Evolutionary conservation across 1,284 basidiomycete species (phyloP), one percentile per base, ranked within the genome.

Genomic region (Austropuccinia psidii): DNA sequence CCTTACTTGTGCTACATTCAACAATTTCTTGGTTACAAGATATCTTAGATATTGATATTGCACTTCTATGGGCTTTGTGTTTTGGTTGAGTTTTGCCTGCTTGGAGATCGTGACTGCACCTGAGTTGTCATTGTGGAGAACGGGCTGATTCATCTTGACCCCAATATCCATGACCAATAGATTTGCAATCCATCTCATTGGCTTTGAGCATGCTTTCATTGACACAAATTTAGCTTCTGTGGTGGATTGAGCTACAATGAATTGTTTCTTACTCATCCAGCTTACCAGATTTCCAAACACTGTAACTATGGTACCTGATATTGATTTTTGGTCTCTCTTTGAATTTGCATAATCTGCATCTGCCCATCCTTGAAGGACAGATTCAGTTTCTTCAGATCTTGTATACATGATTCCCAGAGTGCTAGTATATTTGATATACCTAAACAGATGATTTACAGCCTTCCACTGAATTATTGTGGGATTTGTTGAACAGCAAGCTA

Each of bases 351-450:
- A 61, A 37, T 61, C 58, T 13, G 64, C 64, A 66, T 66, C 33
- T 11, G 64, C 64, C 64, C 64, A 66, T 1, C 64, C 64, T 21
- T 21, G 13, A 4, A 65, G 29, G n/a, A n/a, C n/a, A n/a, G n/a
- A n/a, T n/a, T n/a, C n/a, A n/a, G n/a, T n/a, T n/a, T n/a, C n/a
- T n/a, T n/a, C n/a, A n/a, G n/a, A n/a, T n/a, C n/a, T n/a, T 1
- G 43, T 17, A 19, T 60, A 60, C 0, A 13, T 15, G 4, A 64
- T 29, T 24, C 41, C 60, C 1, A 47, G 21, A 6, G 3, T 24
- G 41, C 5, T 4, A 13, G 60, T 8, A 24, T 41, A 35, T n/a
- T 47, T 21, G 4, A 64, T 4, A 47, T 65, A 65, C 6, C 45
- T 13, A 2, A 65, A 21, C 2, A 65, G 31, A 33, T 65, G 43